Percentiles rank a stretch among this genome's conserved stretches.
Conservation (phyloP, 2,329 filamentous ascomycete genomes). For the Tolypocladium nubicola region DNA sequence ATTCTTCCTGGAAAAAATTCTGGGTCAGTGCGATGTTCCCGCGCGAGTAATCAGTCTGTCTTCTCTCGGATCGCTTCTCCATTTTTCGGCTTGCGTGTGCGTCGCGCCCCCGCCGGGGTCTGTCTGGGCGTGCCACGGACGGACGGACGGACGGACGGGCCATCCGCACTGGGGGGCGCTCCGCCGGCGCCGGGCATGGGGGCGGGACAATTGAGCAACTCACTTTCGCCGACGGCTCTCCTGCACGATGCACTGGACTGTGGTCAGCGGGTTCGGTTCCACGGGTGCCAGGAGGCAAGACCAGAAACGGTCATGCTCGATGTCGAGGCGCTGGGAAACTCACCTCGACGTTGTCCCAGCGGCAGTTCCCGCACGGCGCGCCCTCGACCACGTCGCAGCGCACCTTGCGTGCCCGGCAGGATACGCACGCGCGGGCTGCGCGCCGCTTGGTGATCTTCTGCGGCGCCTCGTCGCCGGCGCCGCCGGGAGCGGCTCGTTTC, state of each 20-base stretch:
- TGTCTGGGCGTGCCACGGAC: background rate
- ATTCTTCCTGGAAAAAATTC: conserved; percentile 27
- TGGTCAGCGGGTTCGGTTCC: background rate
- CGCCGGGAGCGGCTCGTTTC: conserved; percentile 20
- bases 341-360: conserved; percentile 63
- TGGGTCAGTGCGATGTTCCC: conserved; percentile 10
- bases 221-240: conserved; percentile 81
- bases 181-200: conserved; percentile 1
- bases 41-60: too few species aligned
- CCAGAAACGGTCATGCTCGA: background rate
- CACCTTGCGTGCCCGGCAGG: conserved; percentile 81
- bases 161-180: background rate
- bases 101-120: background rate
- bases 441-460: conserved; percentile 60
- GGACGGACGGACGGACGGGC: background rate
- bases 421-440: conserved; percentile 84
- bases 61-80: too few species aligned
- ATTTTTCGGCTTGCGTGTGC: too few species aligned
- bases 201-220: conserved; percentile 26
- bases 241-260: conserved; percentile 50
- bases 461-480: conserved; percentile 15
- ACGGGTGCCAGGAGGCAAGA: background rate
- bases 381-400: conserved; percentile 89
- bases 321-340: conserved; percentile 1
- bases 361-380: conserved; percentile 78